These are phyloP conservation scores for Hericium rajendrae DNA, from an alignment of 768 basidiomycete genomes.

Conservation along the genomic window DNA sequence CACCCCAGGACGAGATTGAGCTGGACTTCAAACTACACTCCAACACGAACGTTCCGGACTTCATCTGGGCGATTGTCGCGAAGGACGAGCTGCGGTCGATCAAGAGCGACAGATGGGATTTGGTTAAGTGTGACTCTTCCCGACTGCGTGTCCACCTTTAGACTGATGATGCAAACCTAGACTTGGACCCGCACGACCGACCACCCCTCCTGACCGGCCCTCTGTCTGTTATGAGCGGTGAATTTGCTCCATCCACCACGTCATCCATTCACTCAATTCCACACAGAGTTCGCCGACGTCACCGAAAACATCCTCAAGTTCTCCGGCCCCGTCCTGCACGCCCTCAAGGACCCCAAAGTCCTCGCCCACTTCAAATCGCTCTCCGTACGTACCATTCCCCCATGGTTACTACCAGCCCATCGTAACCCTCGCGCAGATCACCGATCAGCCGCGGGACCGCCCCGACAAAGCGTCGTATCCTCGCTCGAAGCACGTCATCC, in stretches of 20 bases:
- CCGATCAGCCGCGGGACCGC: conserved; percentile 75
- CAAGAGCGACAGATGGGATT: conserved; percentile 73
- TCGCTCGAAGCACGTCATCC: conserved; percentile 65
- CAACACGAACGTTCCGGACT: conserved; percentile 44
- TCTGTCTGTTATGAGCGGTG: conserved; percentile 72
- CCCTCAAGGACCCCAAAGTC: conserved; percentile 54
- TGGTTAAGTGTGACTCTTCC: conserved; percentile 45
- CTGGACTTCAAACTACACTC: conserved; percentile 69
- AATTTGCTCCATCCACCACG: background rate
- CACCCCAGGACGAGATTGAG: conserved; percentile 55
- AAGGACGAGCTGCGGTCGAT: conserved; percentile 70
- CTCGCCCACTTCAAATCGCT: conserved; percentile 78
- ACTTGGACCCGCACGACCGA: conserved; percentile 78
- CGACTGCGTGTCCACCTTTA: background rate
- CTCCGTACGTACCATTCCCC: conserved; percentile 38
- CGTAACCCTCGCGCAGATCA: conserved; percentile 36
- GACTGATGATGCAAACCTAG: conserved; percentile 26
- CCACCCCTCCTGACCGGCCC: conserved; percentile 47
- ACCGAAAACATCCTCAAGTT: conserved; percentile 70
- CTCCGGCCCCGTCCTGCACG: conserved; percentile 39
- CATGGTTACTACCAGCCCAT: conserved; percentile 8
- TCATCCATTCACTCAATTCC: conserved; percentile 3
- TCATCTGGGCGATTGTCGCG: conserved; percentile 76
- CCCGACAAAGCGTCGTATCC: conserved; percentile 41
- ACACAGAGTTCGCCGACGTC: conserved; percentile 72